These are phyloP conservation scores for Hyphopichia burtonii DNA, from an alignment of 1,139 yeast genomes.

Conservation along the genomic window DNA sequence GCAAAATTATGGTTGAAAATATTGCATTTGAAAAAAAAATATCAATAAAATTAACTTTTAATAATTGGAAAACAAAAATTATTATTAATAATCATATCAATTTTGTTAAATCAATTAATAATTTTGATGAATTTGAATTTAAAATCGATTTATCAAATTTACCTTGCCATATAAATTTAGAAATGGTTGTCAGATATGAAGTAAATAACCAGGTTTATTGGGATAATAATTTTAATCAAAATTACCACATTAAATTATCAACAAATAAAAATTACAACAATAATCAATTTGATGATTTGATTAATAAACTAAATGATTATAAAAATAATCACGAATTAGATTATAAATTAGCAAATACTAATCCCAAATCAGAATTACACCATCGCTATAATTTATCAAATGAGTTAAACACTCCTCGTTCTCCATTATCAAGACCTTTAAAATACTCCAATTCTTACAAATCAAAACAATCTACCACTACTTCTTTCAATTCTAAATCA, in stretches of 20 bases:
- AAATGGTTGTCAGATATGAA: constrained; percentile 26
- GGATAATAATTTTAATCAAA: constrained; percentile 34
- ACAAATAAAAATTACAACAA: no score
- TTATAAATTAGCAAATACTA: constrained; percentile 7
- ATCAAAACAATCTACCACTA: not conserved
- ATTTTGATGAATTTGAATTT: constrained; percentile 40
- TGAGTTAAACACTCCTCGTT: constrained; percentile 9
- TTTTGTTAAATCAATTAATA: constrained; percentile 24
- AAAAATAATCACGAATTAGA: constrained; percentile 4
- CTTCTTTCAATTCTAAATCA: constrained; percentile 21
- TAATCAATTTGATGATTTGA: constrained; percentile 29
- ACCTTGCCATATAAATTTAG: constrained; percentile 14
- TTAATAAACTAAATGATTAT: constrained; percentile 12
- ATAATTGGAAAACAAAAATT: constrained; percentile 36
- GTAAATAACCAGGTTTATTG: constrained; percentile 25
- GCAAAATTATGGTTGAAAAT: constrained; percentile 37
- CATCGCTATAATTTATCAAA: constrained; percentile 12
- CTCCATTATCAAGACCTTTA: constrained; percentile 10
- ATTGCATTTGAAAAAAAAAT: constrained; percentile 38
- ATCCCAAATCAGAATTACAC: constrained; percentile 8
- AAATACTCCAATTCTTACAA: constrained; percentile 10
- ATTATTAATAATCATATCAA: constrained; percentile 24
- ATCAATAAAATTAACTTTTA: constrained; percentile 35
- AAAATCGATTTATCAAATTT: constrained; percentile 31
- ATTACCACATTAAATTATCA: constrained; percentile 34